These are phyloP conservation scores for Luffa acutangula DNA, from an alignment of 306 rosid genomes.

Conservation along the genomic window DNA sequence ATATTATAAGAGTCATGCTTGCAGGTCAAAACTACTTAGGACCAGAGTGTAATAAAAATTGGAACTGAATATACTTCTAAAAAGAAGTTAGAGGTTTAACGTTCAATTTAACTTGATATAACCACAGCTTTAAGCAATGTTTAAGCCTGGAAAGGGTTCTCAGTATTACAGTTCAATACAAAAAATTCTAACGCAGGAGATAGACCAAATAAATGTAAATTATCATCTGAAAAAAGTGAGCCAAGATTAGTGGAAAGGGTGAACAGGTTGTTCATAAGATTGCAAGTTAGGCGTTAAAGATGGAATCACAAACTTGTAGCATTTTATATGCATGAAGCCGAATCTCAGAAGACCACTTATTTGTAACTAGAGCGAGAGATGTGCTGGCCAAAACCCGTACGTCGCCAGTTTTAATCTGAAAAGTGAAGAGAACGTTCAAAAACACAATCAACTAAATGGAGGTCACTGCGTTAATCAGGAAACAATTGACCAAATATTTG, in stretches of 20 bases:
- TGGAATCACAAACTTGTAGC: conserved; percentile 59
- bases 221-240: background rate
- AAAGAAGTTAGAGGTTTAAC: background rate
- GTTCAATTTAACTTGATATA: background rate
- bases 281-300: background rate
- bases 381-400: conserved; percentile 59
- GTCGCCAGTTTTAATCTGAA: conserved; percentile 74
- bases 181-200: background rate
- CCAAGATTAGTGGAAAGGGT: background rate
- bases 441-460: conserved; percentile 1
- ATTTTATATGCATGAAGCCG: conserved; percentile 91
- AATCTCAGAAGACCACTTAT: conserved; percentile 87
- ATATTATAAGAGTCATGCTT: background rate
- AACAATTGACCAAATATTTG: background rate
- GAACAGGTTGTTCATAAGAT: background rate
- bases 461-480: background rate
- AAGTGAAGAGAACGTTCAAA: conserved; percentile 9
- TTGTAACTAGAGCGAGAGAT: conserved; percentile 60
- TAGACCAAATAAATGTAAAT: background rate
- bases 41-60: background rate
- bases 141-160: background rate
- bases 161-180: background rate
- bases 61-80: background rate
- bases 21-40: background rate
- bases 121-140: background rate